phyloP scores from a whole-genome alignment of 1,139 yeast genomes.

The Meyerozyma elateridarum region DNA sequence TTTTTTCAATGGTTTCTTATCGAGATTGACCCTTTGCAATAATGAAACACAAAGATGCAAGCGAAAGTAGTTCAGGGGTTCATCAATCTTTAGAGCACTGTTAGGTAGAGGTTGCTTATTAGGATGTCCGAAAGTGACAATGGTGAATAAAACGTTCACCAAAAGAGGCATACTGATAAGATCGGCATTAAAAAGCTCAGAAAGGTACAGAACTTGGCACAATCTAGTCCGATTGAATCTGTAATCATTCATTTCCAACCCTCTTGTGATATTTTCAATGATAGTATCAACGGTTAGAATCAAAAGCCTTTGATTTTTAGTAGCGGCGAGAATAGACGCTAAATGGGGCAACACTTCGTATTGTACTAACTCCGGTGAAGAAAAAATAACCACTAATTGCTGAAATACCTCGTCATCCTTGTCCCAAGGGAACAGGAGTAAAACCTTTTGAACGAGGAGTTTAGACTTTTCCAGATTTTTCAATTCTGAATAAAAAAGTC shows the following conservation, averaged over 20 bases:
- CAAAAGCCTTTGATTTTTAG: conserved; percentile 33
- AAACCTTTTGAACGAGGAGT: no score
- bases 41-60: conserved; percentile 41
- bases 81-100: conserved; percentile 34
- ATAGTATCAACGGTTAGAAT: conserved; percentile 57
- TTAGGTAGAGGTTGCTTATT: conserved; percentile 55
- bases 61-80: conserved; percentile 67
- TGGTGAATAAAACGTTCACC: conserved; percentile 52
- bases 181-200: conserved; percentile 49
- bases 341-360: conserved; percentile 51
- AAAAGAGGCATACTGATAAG: conserved; percentile 47
- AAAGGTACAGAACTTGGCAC: conserved; percentile 57
- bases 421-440: neutral
- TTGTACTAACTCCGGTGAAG: conserved; percentile 45
- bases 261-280: conserved; percentile 58
- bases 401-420: neutral
- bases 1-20: no score
- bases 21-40: neutral
- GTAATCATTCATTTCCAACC: conserved; percentile 63
- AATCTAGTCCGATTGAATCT: conserved; percentile 57
- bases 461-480: no score
- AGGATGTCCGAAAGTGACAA: conserved; percentile 66
- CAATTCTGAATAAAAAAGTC: conserved; percentile 51
- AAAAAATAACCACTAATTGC: conserved; percentile 24
- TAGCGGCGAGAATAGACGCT: conserved; percentile 40